Evolutionary conservation across 202 grass and related monocot genomes (phyloP), one percentile per base, ranked within the genome.

Genomic region (Brachypodium distachyon): DNA sequence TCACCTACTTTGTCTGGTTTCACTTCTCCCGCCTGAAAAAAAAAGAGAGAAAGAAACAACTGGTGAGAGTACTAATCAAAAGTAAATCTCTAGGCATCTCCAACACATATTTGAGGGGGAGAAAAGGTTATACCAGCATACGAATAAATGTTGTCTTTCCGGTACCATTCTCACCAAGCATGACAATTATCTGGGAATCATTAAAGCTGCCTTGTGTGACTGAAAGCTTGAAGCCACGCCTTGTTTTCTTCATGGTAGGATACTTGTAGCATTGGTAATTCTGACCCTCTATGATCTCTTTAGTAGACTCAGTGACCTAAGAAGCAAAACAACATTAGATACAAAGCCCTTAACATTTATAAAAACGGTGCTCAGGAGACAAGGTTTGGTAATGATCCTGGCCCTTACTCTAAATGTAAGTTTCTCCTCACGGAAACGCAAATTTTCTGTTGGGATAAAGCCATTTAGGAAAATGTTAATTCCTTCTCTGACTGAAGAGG

Each of bases 381-480:
- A 4, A 57, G 16, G 9, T 56, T 64, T 46, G 12, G 11, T 18
- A 29, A 42, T 23, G 81, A 61, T 72, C 70, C 10, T 58, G 61
- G 49, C 16, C 38, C 68, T 70, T 81, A 90, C 93, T 78, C 89
- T 92, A 87, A 96, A 96, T 79, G 89, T 92, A 60, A 96, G 93
- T 76, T 88, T 88, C 58, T 96, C 93, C 25, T 92, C 89, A 48
- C 87, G 82, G 63, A 96, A 96, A 13, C 89, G 82, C 9, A 90
- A 48, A 73, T 96, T 96, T 82, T 96, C 93, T 70, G 87, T 92
- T 60, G 93, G 89, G 72, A 92, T 81, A 84, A 92, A 92, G 33
- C 89, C 93, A 84, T 86, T 86, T 21, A 96, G 70, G 77, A 96
- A 96, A 79, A 88, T 88, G 65, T 96, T 96, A 56, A 96, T 92